Conservation (phyloP, 768 basidiomycete species). For the Fomitopsis serialis region DNA sequence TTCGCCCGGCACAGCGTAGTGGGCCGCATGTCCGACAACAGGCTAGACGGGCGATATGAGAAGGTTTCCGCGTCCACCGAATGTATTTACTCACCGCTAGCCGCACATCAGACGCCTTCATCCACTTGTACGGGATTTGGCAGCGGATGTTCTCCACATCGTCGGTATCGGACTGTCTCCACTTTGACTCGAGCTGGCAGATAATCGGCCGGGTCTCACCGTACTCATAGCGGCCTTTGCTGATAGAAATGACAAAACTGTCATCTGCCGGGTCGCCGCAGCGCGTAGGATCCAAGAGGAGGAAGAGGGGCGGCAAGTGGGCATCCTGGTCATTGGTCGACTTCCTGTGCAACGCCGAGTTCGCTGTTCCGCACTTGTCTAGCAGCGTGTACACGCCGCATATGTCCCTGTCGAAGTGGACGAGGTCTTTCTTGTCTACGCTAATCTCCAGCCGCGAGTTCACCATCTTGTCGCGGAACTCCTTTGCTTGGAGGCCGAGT, state of each 20-base stretch:
- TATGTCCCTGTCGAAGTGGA: slow-evolving; percentile 70
- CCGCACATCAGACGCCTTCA: slow-evolving; percentile 37
- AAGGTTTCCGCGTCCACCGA: not conserved
- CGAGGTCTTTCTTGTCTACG: slow-evolving; percentile 42
- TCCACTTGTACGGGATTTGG: slow-evolving; percentile 64
- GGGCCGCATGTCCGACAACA: slow-evolving; percentile 46
- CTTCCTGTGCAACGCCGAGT: slow-evolving; percentile 74
- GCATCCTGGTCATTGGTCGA: slow-evolving; percentile 35
- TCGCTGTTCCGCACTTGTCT: slow-evolving; percentile 87
- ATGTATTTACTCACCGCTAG: slow-evolving; percentile 44
- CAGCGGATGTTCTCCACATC: slow-evolving; percentile 48
- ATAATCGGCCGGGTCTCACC: slow-evolving; percentile 77
- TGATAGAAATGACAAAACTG: slow-evolving; percentile 79
- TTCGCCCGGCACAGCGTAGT: slow-evolving; percentile 58
- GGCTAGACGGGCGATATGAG: slow-evolving; percentile 33
- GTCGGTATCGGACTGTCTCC: slow-evolving; percentile 64
- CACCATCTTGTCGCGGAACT: slow-evolving; percentile 63
- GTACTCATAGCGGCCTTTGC: slow-evolving; percentile 72
- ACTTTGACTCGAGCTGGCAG: slow-evolving; percentile 65
- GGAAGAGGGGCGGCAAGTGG: slow-evolving; percentile 58
- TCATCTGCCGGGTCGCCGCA: slow-evolving; percentile 72
- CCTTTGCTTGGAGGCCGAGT: slow-evolving; percentile 63
- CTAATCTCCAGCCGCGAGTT: slow-evolving; percentile 60
- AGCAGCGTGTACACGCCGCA: slow-evolving; percentile 75
- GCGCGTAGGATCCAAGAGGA: slow-evolving; percentile 84